Percentiles rank a stretch among this genome's conserved stretches.
These are phyloP conservation scores for Ustanciosporium gigantosporum DNA, from an alignment of 1,284 basidiomycete species.

Conservation along the genomic window DNA sequence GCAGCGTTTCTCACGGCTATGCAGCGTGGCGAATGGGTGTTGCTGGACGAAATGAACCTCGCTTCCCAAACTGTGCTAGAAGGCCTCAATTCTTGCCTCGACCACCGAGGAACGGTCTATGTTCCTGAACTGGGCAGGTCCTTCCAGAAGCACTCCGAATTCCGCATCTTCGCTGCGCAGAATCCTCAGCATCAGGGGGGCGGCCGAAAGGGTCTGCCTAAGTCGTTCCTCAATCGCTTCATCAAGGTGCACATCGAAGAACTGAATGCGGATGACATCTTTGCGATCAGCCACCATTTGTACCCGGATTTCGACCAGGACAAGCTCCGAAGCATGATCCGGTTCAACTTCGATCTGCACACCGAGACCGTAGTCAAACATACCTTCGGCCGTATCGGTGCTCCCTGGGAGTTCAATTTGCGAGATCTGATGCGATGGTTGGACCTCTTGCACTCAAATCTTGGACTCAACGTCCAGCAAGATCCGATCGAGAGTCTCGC, in stretches of 20 bases:
- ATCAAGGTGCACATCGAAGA: constrained; percentile 95
- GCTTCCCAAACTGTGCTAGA: constrained; percentile 90
- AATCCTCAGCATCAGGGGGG: constrained; percentile 96
- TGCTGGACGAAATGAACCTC: constrained; percentile 98
- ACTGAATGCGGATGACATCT: constrained; percentile 77
- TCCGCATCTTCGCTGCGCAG: constrained; percentile 96
- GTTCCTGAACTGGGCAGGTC: constrained; percentile 91
- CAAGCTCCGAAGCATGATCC: constrained; percentile 76
- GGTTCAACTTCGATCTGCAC: constrained; percentile 74
- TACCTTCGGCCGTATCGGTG: constrained; percentile 78
- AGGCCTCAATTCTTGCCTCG: constrained; percentile 92
- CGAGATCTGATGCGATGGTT: constrained; percentile 92
- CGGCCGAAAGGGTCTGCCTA: constrained; percentile 94
- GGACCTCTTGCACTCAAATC: constrained; percentile 62
- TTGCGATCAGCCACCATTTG: constrained; percentile 76
- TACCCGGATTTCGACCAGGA: constrained; percentile 68
- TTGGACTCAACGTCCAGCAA: constrained; percentile 67
- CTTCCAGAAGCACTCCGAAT: constrained; percentile 84
- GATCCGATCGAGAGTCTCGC: constrained; percentile 52
- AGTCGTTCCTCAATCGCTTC: constrained; percentile 96
- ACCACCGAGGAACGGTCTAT: constrained; percentile 93
- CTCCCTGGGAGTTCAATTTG: constrained; percentile 98
- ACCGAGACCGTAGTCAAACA: constrained; percentile 72
- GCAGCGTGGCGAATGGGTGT: constrained; percentile 77
- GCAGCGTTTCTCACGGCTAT: constrained; percentile 93